Evolutionary conservation across 768 basidiomycete genomes (phyloP).

Genomic region (Phaffia australis): DNA sequence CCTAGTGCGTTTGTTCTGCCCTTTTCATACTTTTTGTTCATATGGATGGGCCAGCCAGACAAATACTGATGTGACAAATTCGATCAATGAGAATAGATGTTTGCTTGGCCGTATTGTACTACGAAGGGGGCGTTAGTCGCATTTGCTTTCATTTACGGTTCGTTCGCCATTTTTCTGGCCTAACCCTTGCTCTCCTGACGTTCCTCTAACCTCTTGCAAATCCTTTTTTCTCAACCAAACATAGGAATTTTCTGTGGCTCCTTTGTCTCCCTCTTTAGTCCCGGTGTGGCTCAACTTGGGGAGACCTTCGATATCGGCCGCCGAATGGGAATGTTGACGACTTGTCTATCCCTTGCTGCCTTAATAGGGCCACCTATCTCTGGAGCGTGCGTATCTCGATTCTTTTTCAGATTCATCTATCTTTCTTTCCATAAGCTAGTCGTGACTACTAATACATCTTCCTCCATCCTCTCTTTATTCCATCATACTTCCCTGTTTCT

Average conservation of each 20-base stretch:
- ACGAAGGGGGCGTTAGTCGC: slow-evolving; percentile 9
- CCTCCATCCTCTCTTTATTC: not conserved
- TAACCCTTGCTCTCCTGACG: no score
- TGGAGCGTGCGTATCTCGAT: slow-evolving; percentile 14
- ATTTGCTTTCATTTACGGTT: slow-evolving; percentile 5
- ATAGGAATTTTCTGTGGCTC: slow-evolving; percentile 18
- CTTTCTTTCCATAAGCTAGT: not conserved
- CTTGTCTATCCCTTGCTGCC: slow-evolving; percentile 12
- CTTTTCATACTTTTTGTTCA: not conserved
- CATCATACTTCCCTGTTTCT: not conserved
- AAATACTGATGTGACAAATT: not conserved
- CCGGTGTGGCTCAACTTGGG: slow-evolving; percentile 25
- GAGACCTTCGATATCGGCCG: slow-evolving; percentile 22
- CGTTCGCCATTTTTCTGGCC: no score
- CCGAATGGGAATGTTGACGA: slow-evolving; percentile 21
- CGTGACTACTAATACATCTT: not conserved
- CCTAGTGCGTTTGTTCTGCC: slow-evolving; percentile 11
- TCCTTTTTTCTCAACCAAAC: no score
- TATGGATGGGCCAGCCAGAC: not conserved
- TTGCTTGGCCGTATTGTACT: slow-evolving; percentile 17
- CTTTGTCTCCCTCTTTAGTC: slow-evolving; percentile 22
- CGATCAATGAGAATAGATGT: slow-evolving; percentile 6
- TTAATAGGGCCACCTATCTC: slow-evolving; percentile 20
- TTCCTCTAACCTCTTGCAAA: no score
- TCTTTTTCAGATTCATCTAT: not conserved